Base-by-base conservation (phyloP, 2,329 filamentous ascomycete genomes). In the Dryadomyces quercivorus region DNA sequence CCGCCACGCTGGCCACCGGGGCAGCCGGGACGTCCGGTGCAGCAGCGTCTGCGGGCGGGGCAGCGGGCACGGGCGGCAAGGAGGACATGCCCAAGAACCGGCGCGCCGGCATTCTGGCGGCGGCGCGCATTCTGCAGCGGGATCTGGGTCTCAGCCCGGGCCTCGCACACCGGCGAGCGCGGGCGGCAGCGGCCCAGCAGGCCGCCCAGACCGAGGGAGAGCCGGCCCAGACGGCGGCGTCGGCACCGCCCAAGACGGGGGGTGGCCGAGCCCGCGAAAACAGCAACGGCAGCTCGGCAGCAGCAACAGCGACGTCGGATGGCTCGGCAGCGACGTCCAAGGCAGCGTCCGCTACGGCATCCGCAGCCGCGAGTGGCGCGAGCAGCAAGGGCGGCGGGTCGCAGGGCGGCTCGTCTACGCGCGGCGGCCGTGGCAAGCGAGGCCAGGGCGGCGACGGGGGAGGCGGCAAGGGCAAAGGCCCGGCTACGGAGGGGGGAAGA, bases 61-160 rank as follows among this genome's bases (percentile, higher is more conserved):
- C 63, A 76, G 83, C 51, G 69, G 77, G 79, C 61, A 69, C 74
- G 8, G 67, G 75, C n/a, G 57, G 54, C 43, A 68, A 69, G 54
- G 59, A 66, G 12, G 70, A 73, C 3, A 66, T 64, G 1, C 70
- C 75, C 2, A 84, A 81, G 66, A 80, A 74, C 55, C 77, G 79
- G 31, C 73, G 78, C 45, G 76, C 76, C 6, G 78, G 75, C n/a
- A 82, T 84, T 52, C 74, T 80, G 34, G 78, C 80, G 9, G 81
- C 82, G 12, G 81, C 82, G 12, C 75, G 81, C 16, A 80, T 86
- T 53, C 62, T 86, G 18, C 81, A 85, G 64, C 77, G 82, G 38
- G 82, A 86, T 58, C 72, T 85, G 18, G 82, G 82, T 20, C 72
- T 86, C 1, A 83, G 78, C 56, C 78, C 80, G 12, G 80, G 80